Evolutionary conservation across 768 basidiomycete genomes (phyloP).

Genomic region (Sporobolomyces phaffii): DNA sequence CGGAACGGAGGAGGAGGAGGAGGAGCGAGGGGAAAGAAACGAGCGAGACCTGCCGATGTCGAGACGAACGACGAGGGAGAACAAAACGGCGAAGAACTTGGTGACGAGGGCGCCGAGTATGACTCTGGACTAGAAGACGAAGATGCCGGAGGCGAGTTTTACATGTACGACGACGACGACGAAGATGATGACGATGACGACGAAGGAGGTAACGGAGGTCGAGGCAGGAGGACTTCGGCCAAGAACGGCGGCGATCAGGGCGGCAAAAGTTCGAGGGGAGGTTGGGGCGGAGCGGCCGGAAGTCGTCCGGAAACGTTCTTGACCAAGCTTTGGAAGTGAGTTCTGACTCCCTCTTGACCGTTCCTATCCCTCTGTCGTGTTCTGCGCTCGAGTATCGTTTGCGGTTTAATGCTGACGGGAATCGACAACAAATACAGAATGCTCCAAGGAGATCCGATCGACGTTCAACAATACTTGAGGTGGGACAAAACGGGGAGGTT

Average conservation of each 20-base stretch:
- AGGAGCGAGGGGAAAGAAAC: too few relatives aligned
- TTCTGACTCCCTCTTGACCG: background rate
- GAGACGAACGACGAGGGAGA: too few relatives aligned
- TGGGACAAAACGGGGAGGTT: conserved; percentile 30
- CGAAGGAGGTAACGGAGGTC: background rate
- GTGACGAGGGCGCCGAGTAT: too few relatives aligned
- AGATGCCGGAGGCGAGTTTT: background rate
- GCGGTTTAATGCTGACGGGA: too few relatives aligned
- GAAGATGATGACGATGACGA: background rate
- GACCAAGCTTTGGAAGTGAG: conserved; percentile 35
- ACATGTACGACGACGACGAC: background rate
- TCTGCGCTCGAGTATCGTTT: background rate
- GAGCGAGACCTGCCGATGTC: too few relatives aligned
- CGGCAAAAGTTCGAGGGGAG: conserved; percentile 9
- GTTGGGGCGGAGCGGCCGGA: conserved; percentile 21
- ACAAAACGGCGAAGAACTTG: too few relatives aligned
- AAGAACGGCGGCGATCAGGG: background rate
- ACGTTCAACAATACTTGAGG: conserved; percentile 3
- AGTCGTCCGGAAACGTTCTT: conserved; percentile 29
- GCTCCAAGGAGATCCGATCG: conserved; percentile 14
- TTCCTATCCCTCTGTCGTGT: too few relatives aligned
- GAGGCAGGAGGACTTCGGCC: too few relatives aligned
- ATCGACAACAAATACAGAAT: too few relatives aligned
- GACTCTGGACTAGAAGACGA: background rate
- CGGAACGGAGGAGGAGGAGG: too few relatives aligned